These are phyloP conservation scores for Dictyophora rubrovolvata DNA, from an alignment of 768 basidiomycete genomes.

Conservation along the genomic window DNA sequence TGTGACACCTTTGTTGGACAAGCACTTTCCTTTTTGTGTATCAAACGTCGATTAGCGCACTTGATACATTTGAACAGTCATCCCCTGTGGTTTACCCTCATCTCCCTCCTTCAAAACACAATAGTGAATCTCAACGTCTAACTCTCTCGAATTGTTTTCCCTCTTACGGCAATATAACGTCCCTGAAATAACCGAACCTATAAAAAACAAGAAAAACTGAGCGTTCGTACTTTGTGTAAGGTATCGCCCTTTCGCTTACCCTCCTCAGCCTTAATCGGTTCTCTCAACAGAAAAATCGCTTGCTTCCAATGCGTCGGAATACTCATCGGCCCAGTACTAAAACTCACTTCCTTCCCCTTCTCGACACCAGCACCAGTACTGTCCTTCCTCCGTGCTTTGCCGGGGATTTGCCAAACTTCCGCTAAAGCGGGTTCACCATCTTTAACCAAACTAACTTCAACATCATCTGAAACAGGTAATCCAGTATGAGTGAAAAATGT, in stretches of 20 bases:
- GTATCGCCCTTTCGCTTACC: conserved; percentile 35
- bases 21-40: background rate
- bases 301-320: conserved; percentile 96
- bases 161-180: conserved; percentile 81
- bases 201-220: background rate
- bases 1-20: background rate
- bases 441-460: conserved; percentile 44
- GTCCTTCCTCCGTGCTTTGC: conserved; percentile 43
- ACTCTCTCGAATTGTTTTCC: conserved; percentile 68
- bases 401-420: conserved; percentile 72
- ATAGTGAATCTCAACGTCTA: conserved; percentile 88
- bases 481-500: conserved; percentile 73
- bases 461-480: conserved; percentile 39
- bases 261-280: conserved; percentile 67
- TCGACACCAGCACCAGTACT: conserved; percentile 18
- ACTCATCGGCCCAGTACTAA: conserved; percentile 86
- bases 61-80: conserved; percentile 69
- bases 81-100: conserved; percentile 24
- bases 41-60: conserved; percentile 41
- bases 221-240: background rate
- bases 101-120: conserved; percentile 31
- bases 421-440: conserved; percentile 55
- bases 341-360: conserved; percentile 40
- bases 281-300: conserved; percentile 74
- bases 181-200: conserved; percentile 68